Evolutionary conservation across 352 stramenopile genomes (phyloP).

Genomic region (Thalassiosira mediterranea): DNA sequence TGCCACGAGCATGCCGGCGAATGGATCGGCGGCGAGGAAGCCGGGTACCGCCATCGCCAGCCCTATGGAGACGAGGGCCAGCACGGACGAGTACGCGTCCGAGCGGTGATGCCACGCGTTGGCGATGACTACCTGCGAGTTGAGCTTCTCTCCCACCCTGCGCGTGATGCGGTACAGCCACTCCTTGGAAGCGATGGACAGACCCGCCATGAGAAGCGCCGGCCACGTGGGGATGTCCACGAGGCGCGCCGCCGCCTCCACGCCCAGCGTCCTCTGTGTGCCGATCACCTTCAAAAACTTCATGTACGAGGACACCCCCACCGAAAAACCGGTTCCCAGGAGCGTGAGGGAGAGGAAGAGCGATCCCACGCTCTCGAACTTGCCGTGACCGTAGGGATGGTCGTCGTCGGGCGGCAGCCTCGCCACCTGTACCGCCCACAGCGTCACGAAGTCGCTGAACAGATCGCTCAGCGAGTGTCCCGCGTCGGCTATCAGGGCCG

Average conservation of each 20-base stretch:
- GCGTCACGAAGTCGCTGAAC: conserved; percentile 94
- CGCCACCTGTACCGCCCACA: conserved; percentile 85
- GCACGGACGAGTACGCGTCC: conserved; percentile 85
- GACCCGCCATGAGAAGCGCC: conserved; percentile 86
- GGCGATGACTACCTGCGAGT: conserved; percentile 94
- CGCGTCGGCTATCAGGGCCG: conserved; percentile 93
- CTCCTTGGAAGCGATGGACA: conserved; percentile 94
- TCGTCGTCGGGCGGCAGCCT: conserved; percentile 92
- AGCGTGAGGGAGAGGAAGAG: conserved; percentile 82
- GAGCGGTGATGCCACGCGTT: conserved; percentile 95
- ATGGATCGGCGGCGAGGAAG: conserved; percentile 67
- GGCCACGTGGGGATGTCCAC: conserved; percentile 75
- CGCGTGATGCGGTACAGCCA: conserved; percentile 92
- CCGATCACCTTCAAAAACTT: conserved; percentile 65
- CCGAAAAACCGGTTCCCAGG: conserved; percentile 70
- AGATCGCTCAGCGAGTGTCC: conserved; percentile 95
- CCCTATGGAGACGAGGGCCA: conserved; percentile 83
- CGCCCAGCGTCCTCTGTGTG: conserved; percentile 24
- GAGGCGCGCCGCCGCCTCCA: conserved; percentile 30
- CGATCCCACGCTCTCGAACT: conserved; percentile 83
- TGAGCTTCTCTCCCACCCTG: conserved; percentile 89
- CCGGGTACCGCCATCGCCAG: conserved; percentile 74
- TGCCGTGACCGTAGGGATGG: conserved; percentile 85
- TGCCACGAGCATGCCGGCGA: conserved; percentile 73
- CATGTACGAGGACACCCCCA: conserved; percentile 66